Percentiles rank a stretch among this genome's conserved stretches.
Conservation (phyloP, 2,329 filamentous ascomycete genomes). For the Didymella exigua region DNA sequence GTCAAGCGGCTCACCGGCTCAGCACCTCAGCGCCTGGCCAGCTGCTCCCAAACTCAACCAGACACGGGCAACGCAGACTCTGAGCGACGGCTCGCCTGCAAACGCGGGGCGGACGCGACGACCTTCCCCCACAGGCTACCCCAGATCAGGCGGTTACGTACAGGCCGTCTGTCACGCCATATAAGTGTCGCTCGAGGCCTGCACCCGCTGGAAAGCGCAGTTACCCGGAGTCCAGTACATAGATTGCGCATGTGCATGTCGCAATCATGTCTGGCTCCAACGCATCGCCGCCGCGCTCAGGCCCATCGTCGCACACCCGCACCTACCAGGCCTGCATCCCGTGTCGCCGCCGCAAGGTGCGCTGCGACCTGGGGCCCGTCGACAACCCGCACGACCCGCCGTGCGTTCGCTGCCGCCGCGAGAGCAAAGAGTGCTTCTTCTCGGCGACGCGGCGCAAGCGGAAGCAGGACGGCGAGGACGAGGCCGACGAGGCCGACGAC, state of each 20-base stretch:
- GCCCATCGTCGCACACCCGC: conserved; percentile 11
- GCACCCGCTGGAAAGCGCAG: conserved; percentile 19
- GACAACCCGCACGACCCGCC: conserved; percentile 94
- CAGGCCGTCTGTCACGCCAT: conserved; percentile 2
- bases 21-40: conserved; percentile 1
- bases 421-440: conserved; percentile 97
- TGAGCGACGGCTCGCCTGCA: background rate
- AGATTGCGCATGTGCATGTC: too few relatives aligned
- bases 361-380: conserved; percentile 64
- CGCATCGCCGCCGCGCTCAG: conserved; percentile 7
- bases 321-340: conserved; percentile 52
- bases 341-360: conserved; percentile 48
- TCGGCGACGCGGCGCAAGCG: conserved; percentile 92
- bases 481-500: conserved; percentile 57
- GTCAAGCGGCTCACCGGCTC: conserved; percentile 8
- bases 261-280: conserved; percentile 12
- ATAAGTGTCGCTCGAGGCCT: conserved; percentile 7
- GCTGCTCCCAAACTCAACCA: background rate
- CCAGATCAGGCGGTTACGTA: conserved; percentile 10
- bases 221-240: conserved; percentile 6
- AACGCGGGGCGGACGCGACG: conserved; percentile 14
- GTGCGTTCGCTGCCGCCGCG: conserved; percentile 89
- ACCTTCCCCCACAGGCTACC: conserved; percentile 15
- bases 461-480: conserved; percentile 64
- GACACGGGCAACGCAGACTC: background rate